Evolutionary conservation across 2,329 filamentous ascomycete genomes (phyloP).

Genomic region (Talaromyces pinophilus): DNA sequence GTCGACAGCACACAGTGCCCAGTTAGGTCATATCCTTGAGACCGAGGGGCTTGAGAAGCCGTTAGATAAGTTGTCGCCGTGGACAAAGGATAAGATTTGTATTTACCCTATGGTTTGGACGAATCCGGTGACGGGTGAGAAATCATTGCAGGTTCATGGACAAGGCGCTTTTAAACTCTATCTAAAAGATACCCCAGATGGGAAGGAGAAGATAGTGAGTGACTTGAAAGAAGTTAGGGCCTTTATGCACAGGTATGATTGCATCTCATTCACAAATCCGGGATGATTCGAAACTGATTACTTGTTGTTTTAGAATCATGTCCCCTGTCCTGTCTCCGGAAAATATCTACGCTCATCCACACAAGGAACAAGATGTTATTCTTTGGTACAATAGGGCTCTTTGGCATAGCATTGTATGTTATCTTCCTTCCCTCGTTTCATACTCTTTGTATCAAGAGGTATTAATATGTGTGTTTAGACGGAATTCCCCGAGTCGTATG

Average conservation of each 20-base stretch:
- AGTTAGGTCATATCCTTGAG: constrained; percentile 37
- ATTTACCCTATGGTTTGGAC: constrained; percentile 44
- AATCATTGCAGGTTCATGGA: constrained; percentile 40
- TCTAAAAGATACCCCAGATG: constrained; percentile 35
- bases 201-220: constrained; percentile 21
- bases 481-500: constrained; percentile 43
- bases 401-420: constrained; percentile 43
- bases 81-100: constrained; percentile 35
- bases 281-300: not conserved
- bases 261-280: not conserved
- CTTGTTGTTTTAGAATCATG: constrained; percentile 37
- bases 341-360: constrained; percentile 41
- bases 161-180: constrained; percentile 40
- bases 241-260: constrained; percentile 20
- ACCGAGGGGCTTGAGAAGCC: constrained; percentile 33
- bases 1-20: constrained; percentile 37
- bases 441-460: not conserved
- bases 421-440: not conserved
- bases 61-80: constrained; percentile 34
- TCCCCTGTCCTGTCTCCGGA: constrained; percentile 35
- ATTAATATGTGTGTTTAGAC: constrained; percentile 20
- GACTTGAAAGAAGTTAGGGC: constrained; percentile 20
- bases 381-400: constrained; percentile 44
- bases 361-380: constrained; percentile 43
- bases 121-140: constrained; percentile 38